Conservation (phyloP, 31 red algal genomes). For the Endocladia muricata region DNA sequence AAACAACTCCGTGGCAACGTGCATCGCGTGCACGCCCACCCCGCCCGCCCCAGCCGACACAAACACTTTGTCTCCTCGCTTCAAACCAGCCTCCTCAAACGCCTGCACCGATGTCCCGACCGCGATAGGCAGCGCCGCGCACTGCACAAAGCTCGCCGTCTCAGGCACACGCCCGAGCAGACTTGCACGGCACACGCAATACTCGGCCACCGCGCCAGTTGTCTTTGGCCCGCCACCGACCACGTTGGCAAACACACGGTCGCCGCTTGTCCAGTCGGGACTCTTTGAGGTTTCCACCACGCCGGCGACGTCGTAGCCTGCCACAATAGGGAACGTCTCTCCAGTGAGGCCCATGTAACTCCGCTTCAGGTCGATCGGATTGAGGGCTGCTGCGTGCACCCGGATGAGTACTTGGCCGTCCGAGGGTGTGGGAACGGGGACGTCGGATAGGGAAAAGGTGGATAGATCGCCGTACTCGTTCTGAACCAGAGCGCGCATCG, state of each 20-base stretch:
- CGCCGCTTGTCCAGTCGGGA: too few relatives aligned
- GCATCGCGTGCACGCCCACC: slow-evolving; percentile 47
- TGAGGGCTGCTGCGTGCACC: slow-evolving; percentile 53
- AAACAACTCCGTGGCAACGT: slow-evolving; percentile 60
- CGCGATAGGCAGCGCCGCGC: slow-evolving; percentile 40
- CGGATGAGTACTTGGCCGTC: slow-evolving; percentile 25
- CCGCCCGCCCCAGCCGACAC: slow-evolving; percentile 59
- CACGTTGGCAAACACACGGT: slow-evolving; percentile 67
- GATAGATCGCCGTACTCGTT: slow-evolving; percentile 7
- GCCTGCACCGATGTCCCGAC: slow-evolving; percentile 29
- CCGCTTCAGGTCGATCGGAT: slow-evolving; percentile 61
- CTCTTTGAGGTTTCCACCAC: slow-evolving; percentile 26
- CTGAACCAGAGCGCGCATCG: not conserved
- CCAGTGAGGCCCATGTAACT: not conserved
- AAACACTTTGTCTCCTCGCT: slow-evolving; percentile 42
- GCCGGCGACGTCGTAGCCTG: slow-evolving; percentile 65
- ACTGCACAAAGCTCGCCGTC: slow-evolving; percentile 15
- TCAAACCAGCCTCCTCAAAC: slow-evolving; percentile 6
- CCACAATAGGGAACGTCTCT: slow-evolving; percentile 10
- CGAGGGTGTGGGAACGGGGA: not conserved
- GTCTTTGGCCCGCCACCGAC: slow-evolving; percentile 11
- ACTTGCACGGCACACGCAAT: not conserved
- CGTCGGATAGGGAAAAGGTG: not conserved
- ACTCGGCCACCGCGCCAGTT: slow-evolving; percentile 44
- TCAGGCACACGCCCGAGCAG: slow-evolving; percentile 38